phyloP scores from a whole-genome alignment of 768 basidiomycete genomes.

The Daedaleopsis nitida region DNA sequence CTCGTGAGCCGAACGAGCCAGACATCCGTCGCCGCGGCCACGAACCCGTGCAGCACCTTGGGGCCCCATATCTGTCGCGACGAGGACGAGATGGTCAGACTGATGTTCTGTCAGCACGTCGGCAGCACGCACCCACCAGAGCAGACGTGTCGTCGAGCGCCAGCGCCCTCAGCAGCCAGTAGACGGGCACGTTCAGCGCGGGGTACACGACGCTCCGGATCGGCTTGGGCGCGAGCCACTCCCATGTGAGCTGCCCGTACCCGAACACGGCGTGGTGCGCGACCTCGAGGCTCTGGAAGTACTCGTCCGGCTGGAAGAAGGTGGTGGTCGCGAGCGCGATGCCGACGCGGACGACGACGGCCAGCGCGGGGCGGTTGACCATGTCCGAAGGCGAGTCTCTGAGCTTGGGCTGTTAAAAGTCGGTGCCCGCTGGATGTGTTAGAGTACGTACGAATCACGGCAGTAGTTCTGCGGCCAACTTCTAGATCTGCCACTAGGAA shows the following conservation, averaged over 20 bases:
- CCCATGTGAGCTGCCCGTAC: conserved; percentile 94
- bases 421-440: background rate
- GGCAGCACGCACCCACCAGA: conserved; percentile 55
- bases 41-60: conserved; percentile 67
- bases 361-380: conserved; percentile 3
- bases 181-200: conserved; percentile 75
- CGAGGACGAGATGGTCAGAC: background rate
- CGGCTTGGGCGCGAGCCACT: conserved; percentile 75
- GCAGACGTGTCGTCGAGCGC: conserved; percentile 55
- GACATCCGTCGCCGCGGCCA: conserved; percentile 83
- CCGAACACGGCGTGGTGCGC: conserved; percentile 90
- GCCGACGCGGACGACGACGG: conserved; percentile 43
- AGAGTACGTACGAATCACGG: no score
- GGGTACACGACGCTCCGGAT: conserved; percentile 86
- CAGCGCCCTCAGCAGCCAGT: conserved; percentile 63
- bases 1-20: conserved; percentile 65
- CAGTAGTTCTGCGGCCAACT: no score
- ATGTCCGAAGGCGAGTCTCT: background rate
- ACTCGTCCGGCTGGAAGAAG: conserved; percentile 97
- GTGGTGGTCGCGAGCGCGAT: conserved; percentile 75
- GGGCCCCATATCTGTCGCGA: conserved; percentile 69
- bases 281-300: conserved; percentile 91
- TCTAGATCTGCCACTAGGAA: background rate
- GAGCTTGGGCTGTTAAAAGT: background rate
- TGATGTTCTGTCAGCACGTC: background rate